phyloP scores from a whole-genome alignment of 2,329 filamentous ascomycete genomes.

The Truncatella angustata region DNA sequence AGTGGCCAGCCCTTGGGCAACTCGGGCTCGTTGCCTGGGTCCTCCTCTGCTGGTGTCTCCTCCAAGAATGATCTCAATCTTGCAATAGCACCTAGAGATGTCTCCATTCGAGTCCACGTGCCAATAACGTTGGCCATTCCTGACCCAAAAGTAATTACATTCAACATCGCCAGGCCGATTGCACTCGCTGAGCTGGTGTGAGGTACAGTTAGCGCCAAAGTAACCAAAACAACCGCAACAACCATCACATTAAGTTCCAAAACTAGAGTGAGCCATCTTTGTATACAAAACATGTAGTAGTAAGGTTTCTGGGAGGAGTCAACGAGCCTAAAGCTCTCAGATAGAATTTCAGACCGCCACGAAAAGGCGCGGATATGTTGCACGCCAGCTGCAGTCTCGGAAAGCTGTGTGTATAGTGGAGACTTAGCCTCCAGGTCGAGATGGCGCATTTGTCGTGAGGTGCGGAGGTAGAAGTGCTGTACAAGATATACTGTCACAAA shows the following conservation, averaged over 20 bases:
- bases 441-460: constrained; percentile 1
- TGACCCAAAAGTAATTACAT: not conserved
- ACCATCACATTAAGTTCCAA: not conserved
- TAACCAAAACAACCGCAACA: constrained; percentile 19
- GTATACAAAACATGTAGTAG: not conserved
- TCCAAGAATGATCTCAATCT: constrained; percentile 21
- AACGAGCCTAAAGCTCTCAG: constrained; percentile 10
- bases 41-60: constrained; percentile 20
- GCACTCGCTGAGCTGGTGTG: not conserved
- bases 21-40: constrained; percentile 17
- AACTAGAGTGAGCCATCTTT: constrained; percentile 28
- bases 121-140: not conserved
- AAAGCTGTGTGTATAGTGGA: constrained; percentile 35
- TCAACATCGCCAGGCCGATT: not conserved
- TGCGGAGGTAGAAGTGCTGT: constrained; percentile 8
- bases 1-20: constrained; percentile 25
- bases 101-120: constrained; percentile 6
- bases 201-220: constrained; percentile 14
- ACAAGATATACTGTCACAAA: constrained; percentile 29
- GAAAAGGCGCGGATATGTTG: constrained; percentile 48
- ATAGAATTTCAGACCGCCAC: constrained; percentile 39
- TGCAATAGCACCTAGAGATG: constrained; percentile 17
- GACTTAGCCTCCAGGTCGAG: constrained; percentile 4
- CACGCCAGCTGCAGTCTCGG: constrained; percentile 45
- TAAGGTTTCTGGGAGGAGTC: constrained; percentile 2